These are phyloP conservation scores for Ceratobasidium sp. DNA, from an alignment of 1,284 basidiomycete genomes.

Conservation along the genomic window DNA sequence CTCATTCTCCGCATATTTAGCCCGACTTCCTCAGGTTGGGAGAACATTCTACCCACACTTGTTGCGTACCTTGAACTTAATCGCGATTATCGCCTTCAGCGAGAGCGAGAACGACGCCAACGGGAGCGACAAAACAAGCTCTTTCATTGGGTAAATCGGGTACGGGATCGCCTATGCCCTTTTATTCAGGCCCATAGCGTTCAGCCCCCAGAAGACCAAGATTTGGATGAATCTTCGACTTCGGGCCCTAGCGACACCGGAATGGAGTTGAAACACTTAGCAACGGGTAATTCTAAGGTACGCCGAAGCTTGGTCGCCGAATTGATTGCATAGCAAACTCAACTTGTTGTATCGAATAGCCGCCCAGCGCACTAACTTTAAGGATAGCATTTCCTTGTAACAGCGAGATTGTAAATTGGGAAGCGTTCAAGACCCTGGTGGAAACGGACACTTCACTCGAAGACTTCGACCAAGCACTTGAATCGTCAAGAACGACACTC, in stretches of 20 bases:
- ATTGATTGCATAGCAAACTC: no score
- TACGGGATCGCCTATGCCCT: not conserved
- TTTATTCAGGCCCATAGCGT: constrained; percentile 8
- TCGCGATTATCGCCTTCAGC: not conserved
- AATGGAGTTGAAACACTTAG: not conserved
- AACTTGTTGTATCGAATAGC: not conserved
- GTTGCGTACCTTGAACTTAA: constrained; percentile 16
- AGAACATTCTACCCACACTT: constrained; percentile 16
- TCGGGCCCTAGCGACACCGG: not conserved
- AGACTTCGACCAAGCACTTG: not conserved
- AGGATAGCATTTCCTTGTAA: not conserved
- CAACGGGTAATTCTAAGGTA: not conserved
- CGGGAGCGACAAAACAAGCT: not conserved
- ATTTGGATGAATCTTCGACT: not conserved
- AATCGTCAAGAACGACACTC: not conserved
- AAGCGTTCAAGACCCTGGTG: not conserved
- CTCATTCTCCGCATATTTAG: not conserved
- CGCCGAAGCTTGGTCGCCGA: not conserved
- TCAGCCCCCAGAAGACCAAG: not conserved
- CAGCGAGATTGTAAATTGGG: not conserved
- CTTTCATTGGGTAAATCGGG: not conserved
- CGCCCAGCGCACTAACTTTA: not conserved
- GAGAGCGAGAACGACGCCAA: constrained; percentile 1
- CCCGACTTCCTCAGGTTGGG: constrained; percentile 3
- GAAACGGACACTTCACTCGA: not conserved